phyloP scores from a whole-genome alignment of 208 protist genomes.

The Acanthamoeba castellanii region DNA sequence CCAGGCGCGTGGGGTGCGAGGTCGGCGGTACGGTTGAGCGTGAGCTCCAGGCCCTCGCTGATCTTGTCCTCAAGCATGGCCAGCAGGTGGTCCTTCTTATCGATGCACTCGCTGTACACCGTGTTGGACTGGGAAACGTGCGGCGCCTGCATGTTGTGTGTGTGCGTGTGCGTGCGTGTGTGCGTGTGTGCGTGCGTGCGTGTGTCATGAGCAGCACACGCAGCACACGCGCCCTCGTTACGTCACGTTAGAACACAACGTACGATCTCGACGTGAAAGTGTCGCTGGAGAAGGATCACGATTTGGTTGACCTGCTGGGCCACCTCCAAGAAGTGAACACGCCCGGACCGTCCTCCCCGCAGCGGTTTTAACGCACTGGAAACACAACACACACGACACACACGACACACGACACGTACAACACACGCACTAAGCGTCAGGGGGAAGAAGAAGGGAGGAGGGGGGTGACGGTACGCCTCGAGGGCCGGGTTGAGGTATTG shows the following conservation, averaged over 20 bases:
- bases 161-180: too few relatives aligned
- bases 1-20: too few relatives aligned
- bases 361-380: conserved; percentile 11
- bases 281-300: conserved; percentile 67
- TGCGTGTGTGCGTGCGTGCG: too few relatives aligned
- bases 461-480: conserved; percentile 18
- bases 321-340: conserved; percentile 1
- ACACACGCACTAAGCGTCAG: neutral
- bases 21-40: conserved; percentile 60
- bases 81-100: conserved; percentile 44
- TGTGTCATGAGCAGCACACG: too few relatives aligned
- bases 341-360: neutral
- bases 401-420: neutral
- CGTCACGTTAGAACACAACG: too few relatives aligned
- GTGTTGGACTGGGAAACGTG: conserved; percentile 29
- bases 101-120: conserved; percentile 45
- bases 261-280: conserved; percentile 67
- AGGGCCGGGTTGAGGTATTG: conserved; percentile 49
- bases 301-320: conserved; percentile 66
- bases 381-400: neutral
- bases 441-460: neutral
- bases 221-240: too few relatives aligned
- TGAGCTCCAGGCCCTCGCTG: conserved; percentile 36
- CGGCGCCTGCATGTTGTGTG: neutral
- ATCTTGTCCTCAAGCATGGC: conserved; percentile 46